Evolutionary conservation across 202 grass and related monocot genomes (phyloP), one percentile per base, ranked within the genome.

Genomic region (Carex arenaria): DNA sequence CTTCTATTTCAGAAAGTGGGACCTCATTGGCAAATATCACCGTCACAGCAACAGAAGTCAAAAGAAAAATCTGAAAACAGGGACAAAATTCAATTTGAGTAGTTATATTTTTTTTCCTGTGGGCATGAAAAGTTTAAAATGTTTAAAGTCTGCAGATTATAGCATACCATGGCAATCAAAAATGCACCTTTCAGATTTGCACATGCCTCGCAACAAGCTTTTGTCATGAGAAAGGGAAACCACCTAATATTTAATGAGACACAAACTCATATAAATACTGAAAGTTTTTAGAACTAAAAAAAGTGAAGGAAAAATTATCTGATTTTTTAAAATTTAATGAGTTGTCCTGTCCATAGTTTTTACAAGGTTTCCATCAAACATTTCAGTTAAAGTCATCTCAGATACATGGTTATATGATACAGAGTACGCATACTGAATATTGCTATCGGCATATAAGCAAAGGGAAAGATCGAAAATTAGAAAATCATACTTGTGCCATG

Each of bases 121-220:
- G 49, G 6, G 43, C 64, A 18, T 64, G 26, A 76, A 38, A 42
- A 67, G 3, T 31, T 53, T 10, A 64, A 52, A 49, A 52, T 4
- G 23, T 18, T 75, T 31, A 18, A 30, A 54, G 13, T 30, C 20
- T 61, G 7, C 38, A 80, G 49, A 28, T 53, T 32, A 14, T 36
- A 56, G 71, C 89, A 82, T 91, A 98, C 95, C 90, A 95, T 90
- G 67, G 95, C 95, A 84, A 98, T 80, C 56, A 98, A 86, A 89
- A 98, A 98, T 61, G 95, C 95, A 53, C 95, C 95, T 85, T 98
- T 98, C 85, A 98, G 81, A 86, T 98, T 95, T 72, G 95, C 95
- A 78, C 95, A 98, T 72, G 90, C 87, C 88, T 98, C 91, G 60
- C 95, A 98, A 2, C 95, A 98, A 60, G 92, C 90, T 65, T 67